These are phyloP conservation scores for Thozetella sp. DNA, from an alignment of 495 filamentous ascomycete genomes.

Conservation along the genomic window DNA sequence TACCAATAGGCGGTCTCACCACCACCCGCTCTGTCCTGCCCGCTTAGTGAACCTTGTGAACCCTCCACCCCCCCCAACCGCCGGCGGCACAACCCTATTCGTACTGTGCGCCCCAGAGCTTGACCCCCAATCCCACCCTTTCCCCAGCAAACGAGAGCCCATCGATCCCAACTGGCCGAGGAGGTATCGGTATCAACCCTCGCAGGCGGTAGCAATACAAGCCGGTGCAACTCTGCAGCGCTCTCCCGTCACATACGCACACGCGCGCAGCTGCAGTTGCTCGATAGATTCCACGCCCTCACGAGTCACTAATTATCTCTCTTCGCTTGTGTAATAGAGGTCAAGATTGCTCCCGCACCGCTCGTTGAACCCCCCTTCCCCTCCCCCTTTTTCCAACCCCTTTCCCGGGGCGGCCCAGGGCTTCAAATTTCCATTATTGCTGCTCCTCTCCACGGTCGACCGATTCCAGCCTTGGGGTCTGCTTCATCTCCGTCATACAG, in stretches of 20 bases:
- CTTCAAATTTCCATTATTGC: background rate
- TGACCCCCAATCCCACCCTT: background rate
- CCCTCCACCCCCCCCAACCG: no score
- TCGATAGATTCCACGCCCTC: background rate
- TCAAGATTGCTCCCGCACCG: background rate
- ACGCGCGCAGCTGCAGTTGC: no score
- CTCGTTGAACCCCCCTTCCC: no score
- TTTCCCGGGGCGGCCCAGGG: no score
- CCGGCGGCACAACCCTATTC: background rate
- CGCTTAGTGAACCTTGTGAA: no score
- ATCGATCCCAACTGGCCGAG: no score
- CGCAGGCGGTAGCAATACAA: background rate
- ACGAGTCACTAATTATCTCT: background rate
- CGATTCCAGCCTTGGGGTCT: no score
- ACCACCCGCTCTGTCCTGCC: no score
- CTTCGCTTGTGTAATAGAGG: background rate
- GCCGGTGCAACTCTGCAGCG: background rate
- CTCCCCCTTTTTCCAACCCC: no score
- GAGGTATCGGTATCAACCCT: background rate
- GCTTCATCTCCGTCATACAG: no score
- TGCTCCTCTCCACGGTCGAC: background rate
- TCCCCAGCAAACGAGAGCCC: background rate
- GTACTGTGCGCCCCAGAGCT: background rate
- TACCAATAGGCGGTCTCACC: constrained; percentile 2
- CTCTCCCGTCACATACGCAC: background rate